Evolutionary conservation across 2,329 filamentous ascomycete genomes (phyloP).

Genomic region (Ophiocordyceps polyrhachis-furcata): DNA sequence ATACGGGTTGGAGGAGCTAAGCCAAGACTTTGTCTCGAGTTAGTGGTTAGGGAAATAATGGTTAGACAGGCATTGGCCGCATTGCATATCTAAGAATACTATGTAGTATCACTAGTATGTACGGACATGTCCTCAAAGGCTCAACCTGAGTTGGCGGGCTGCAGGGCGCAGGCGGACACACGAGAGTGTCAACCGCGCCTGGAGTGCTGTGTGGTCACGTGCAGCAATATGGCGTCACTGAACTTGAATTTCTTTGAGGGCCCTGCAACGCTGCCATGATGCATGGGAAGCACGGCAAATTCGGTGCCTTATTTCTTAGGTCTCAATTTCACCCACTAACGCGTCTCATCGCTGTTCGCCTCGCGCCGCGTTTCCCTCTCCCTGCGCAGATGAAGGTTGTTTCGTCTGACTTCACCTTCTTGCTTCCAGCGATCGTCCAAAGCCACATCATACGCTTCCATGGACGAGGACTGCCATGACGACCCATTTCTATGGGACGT

Average conservation of each 20-base stretch:
- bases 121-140: too few relatives aligned
- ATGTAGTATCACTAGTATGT: too few relatives aligned
- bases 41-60: neutral
- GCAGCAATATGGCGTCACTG: too few relatives aligned
- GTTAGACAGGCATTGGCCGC: neutral
- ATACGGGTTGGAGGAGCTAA: neutral
- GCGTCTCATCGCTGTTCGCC: neutral
- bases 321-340: neutral
- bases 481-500: conserved; percentile 65
- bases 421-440: neutral
- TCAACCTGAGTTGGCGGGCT: too few relatives aligned
- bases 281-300: neutral
- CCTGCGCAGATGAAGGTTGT: neutral
- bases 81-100: neutral
- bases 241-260: too few relatives aligned
- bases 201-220: too few relatives aligned
- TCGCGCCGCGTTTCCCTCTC: neutral
- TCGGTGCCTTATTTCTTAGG: neutral
- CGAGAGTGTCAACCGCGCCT: too few relatives aligned
- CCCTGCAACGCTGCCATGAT: neutral
- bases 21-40: neutral
- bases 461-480: conserved; percentile 12
- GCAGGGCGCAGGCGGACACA: too few relatives aligned
- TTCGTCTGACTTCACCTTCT: neutral
- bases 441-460: conserved; percentile 2